Evolutionary conservation across 148 eudicot species (phyloP).

Genomic region (Amaranthus cruentus): DNA sequence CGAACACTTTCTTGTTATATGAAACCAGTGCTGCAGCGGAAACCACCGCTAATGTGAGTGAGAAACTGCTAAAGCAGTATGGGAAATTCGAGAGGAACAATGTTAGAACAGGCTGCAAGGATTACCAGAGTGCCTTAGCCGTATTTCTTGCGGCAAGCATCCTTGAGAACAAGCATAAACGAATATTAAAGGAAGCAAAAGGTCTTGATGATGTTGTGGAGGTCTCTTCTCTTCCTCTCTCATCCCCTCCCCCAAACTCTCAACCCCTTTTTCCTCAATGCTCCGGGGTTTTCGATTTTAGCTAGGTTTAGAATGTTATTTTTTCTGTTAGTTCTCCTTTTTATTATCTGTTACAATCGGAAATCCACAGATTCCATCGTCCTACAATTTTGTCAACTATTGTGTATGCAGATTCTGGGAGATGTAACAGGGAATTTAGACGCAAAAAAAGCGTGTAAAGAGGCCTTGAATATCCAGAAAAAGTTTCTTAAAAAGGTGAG

Average conservation of each 20-base stretch:
- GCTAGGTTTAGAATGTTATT: not conserved
- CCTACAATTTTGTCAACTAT: not conserved
- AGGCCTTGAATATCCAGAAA: conserved; percentile 72
- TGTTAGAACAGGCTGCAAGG: conserved; percentile 48
- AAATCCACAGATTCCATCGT: no score
- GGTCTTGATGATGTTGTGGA: conserved; percentile 88
- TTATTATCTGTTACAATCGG: not conserved
- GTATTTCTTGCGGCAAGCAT: conserved; percentile 91
- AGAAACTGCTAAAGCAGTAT: conserved; percentile 57
- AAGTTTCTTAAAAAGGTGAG: conserved; percentile 72
- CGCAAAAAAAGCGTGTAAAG: conserved; percentile 70
- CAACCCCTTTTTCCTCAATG: not conserved
- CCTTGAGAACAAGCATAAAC: conserved; percentile 83
- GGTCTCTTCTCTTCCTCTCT: conserved; percentile 35
- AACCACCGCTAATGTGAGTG: conserved; percentile 38
- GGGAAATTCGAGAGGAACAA: conserved; percentile 87
- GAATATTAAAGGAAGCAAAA: conserved; percentile 76
- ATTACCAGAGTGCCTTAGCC: conserved; percentile 62
- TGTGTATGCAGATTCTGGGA: conserved; percentile 56
- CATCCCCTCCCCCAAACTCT: not conserved
- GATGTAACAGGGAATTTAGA: conserved; percentile 75
- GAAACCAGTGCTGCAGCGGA: conserved; percentile 43
- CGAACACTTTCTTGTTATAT: conserved; percentile 59
- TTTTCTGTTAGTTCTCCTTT: not conserved
- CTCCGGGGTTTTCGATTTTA: not conserved